Conservation (phyloP, 768 basidiomycete genomes). For the Termitomyces sp. region DNA sequence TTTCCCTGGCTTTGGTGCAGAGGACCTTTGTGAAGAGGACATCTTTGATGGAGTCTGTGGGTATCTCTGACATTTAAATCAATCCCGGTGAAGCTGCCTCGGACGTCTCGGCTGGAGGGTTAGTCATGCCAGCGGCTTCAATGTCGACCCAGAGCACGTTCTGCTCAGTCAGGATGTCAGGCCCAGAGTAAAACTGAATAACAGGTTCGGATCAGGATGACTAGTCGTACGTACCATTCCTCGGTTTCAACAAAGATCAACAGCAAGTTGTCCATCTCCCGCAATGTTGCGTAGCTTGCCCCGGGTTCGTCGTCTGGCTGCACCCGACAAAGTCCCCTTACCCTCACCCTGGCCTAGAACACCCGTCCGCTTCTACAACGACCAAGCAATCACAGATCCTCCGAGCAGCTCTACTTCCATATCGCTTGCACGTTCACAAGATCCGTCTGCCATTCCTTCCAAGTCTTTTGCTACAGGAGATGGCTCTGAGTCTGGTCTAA, state of each 20-base stretch:
- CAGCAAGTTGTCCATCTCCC: constrained; percentile 1
- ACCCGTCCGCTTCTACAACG: constrained; percentile 8
- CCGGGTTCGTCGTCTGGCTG: constrained; percentile 11
- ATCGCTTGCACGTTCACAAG: constrained; percentile 12
- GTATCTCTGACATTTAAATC: too few species aligned
- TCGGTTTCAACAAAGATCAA: constrained; percentile 10
- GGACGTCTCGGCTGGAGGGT: not conserved
- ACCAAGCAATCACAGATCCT: constrained; percentile 14
- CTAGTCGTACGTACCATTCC: too few species aligned
- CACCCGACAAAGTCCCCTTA: constrained; percentile 1
- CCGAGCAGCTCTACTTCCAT: constrained; percentile 3
- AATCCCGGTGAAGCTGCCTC: too few species aligned
- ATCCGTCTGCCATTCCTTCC: constrained; percentile 4
- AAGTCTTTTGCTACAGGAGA: constrained; percentile 8
- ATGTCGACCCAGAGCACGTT: too few species aligned
- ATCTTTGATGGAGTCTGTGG: not conserved
- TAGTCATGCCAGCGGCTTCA: not conserved
- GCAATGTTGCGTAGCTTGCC: constrained; percentile 11
- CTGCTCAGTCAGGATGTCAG: not conserved
- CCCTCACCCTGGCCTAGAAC: not conserved
- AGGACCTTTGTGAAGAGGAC: not conserved
- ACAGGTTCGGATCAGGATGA: too few species aligned
- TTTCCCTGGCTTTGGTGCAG: constrained; percentile 5
- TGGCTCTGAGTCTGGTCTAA: constrained; percentile 2
- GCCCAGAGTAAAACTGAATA: too few species aligned